phyloP scores from a whole-genome alignment of 805 yeast species.

The Candida berthetii region DNA sequence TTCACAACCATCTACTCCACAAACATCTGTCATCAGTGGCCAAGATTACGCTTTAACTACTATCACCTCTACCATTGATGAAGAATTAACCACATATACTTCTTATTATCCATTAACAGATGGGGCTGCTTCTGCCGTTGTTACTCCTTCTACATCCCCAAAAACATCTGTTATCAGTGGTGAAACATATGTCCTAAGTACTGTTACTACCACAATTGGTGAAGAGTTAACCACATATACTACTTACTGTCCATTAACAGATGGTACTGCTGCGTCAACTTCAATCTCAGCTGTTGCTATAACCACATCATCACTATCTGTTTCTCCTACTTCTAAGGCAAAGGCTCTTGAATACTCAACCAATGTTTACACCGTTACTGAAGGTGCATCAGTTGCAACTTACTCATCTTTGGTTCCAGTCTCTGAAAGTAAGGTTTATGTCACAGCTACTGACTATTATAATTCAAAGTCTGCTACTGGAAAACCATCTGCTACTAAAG shows the following conservation, averaged over 20 bases:
- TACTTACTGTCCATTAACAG: background rate
- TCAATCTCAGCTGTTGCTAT: background rate
- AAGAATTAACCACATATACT: conserved; percentile 2
- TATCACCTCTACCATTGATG: conserved; percentile 10
- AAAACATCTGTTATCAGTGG: background rate
- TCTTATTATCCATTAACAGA: conserved; percentile 7
- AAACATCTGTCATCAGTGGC: background rate
- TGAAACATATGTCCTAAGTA: conserved; percentile 10
- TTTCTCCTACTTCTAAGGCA: background rate
- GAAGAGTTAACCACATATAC: conserved; percentile 1
- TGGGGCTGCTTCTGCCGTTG: background rate
- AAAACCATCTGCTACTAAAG: conserved; percentile 5
- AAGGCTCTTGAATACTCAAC: background rate
- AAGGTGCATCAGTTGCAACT: conserved; percentile 3
- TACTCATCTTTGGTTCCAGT: conserved; percentile 4
- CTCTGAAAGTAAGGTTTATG: conserved; percentile 2
- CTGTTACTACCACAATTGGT: conserved; percentile 11
- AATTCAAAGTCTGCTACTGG: conserved; percentile 3
- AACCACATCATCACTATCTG: background rate
- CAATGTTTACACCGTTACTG: background rate
- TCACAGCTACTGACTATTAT: conserved; percentile 4
- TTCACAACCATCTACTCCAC: background rate
- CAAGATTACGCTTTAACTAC: conserved; percentile 11
- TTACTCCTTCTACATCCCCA: background rate
- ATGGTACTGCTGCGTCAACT: background rate